These are phyloP conservation scores for Spathaspora sp. DNA, from an alignment of 805 yeast genomes.

Conservation along the genomic window DNA sequence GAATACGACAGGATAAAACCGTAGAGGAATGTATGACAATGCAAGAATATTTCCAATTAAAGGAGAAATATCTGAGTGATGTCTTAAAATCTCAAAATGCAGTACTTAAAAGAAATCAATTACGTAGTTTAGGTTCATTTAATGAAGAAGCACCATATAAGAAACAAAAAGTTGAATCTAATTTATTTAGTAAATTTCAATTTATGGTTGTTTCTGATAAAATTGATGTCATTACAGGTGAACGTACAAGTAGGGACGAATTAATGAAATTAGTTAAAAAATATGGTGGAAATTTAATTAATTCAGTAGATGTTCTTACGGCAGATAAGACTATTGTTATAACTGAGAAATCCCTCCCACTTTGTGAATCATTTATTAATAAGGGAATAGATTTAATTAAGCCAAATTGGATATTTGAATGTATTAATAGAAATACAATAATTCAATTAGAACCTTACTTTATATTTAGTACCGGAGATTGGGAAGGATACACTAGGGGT, in stretches of 20 bases:
- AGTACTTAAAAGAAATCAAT: constrained; percentile 20
- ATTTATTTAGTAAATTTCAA: constrained; percentile 41
- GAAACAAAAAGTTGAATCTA: constrained; percentile 7
- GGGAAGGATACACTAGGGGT: constrained; percentile 14
- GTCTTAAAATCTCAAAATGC: constrained; percentile 25
- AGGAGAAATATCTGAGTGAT: constrained; percentile 21
- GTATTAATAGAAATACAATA: constrained; percentile 40
- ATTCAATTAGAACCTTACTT: constrained; percentile 62
- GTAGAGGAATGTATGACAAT: constrained; percentile 53
- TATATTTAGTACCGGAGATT: constrained; percentile 40
- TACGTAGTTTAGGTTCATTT: constrained; percentile 10
- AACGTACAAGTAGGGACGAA: constrained; percentile 27
- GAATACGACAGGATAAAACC: constrained; percentile 66
- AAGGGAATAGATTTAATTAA: constrained; percentile 57
- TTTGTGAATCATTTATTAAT: constrained; percentile 18
- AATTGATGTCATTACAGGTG: constrained; percentile 14
- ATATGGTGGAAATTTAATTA: constrained; percentile 49
- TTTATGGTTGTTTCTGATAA: constrained; percentile 58
- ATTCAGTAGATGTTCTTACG: constrained; percentile 10
- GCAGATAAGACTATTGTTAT: constrained; percentile 5
- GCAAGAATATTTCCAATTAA: constrained; percentile 46
- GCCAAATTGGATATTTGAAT: constrained; percentile 73
- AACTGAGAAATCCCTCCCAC: constrained; percentile 17
- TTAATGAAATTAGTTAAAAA: constrained; percentile 35
- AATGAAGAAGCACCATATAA: constrained; percentile 12